Conservation (phyloP, 140 eudicot genomes). For the Cichorium intybus region DNA sequence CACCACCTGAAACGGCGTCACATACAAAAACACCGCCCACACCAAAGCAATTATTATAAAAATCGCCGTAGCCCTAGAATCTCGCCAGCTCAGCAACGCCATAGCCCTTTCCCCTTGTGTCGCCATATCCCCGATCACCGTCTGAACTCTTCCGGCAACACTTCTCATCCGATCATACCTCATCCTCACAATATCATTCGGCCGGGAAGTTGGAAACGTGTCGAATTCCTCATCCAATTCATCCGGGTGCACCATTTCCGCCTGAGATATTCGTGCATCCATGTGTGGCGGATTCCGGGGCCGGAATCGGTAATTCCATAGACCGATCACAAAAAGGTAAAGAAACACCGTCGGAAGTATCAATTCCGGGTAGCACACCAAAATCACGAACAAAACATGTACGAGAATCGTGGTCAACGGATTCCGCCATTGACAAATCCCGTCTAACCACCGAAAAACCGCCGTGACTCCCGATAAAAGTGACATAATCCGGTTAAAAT, state of each 20-base stretch:
- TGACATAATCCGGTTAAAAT: conserved; percentile 78
- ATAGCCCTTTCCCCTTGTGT: conserved; percentile 87
- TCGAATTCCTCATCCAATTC: conserved; percentile 96
- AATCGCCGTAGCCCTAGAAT: conserved; percentile 83
- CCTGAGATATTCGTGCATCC: conserved; percentile 93
- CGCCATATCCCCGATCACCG: conserved; percentile 90
- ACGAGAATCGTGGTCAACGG: conserved; percentile 82
- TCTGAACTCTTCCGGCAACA: conserved; percentile 80
- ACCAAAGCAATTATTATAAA: conserved; percentile 74
- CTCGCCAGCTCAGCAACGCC: conserved; percentile 90
- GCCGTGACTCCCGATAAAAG: conserved; percentile 74
- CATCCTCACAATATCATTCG: conserved; percentile 67
- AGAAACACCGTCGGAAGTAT: conserved; percentile 85
- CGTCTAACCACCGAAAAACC: conserved; percentile 57
- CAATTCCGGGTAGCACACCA: conserved; percentile 89
- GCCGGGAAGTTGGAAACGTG: conserved; percentile 73
- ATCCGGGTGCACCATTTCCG: conserved; percentile 65
- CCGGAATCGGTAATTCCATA: conserved; percentile 88
- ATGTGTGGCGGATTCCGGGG: conserved; percentile 88
- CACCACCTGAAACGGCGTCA: conserved; percentile 87
- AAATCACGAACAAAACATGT: conserved; percentile 68
- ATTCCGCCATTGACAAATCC: conserved; percentile 74
- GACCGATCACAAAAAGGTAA: conserved; percentile 81
- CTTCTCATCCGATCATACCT: conserved; percentile 86
- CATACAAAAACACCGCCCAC: conserved; percentile 79